These are phyloP conservation scores for Corylus heterophylla DNA, from an alignment of 306 rosid species.

Conservation along the genomic window DNA sequence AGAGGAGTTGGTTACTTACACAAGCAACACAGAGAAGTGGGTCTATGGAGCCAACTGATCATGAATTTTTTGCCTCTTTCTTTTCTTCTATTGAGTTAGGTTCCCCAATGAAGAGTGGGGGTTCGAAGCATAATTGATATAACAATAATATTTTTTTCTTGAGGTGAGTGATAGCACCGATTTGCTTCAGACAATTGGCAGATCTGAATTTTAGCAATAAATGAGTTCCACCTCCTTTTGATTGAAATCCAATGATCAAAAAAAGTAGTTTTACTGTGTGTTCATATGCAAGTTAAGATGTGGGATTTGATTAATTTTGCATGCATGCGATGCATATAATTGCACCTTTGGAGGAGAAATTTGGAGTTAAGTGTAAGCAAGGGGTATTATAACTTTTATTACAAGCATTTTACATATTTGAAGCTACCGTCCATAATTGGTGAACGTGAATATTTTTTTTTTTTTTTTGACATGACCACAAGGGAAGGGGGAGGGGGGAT, in stretches of 20 bases:
- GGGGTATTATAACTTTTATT: no score
- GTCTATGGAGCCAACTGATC: conserved; percentile 68
- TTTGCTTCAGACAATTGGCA: conserved; percentile 4
- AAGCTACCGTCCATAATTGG: no score
- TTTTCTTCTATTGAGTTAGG: neutral
- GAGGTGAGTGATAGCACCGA: conserved; percentile 22
- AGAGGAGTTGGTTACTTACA: conserved; percentile 78
- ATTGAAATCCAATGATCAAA: neutral
- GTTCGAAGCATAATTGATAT: conserved; percentile 22
- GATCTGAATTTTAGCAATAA: conserved; percentile 19
- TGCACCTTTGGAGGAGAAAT: neutral
- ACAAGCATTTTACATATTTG: no score
- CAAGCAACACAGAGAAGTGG: conserved; percentile 92
- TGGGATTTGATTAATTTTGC: neutral
- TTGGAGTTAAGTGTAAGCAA: neutral
- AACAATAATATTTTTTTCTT: conserved; percentile 20
- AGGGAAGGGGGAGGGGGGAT: no score
- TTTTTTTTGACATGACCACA: no score
- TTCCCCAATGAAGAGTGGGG: conserved; percentile 25
- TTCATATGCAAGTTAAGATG: neutral
- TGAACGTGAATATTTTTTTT: no score
- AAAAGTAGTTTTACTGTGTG: neutral
- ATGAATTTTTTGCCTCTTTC: neutral
- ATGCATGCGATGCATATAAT: neutral
- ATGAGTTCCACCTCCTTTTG: conserved; percentile 18